Evolutionary conservation across 1,284 basidiomycete species (phyloP), one percentile per base, ranked within the genome.

Genomic region (Trametes versicolor): DNA sequence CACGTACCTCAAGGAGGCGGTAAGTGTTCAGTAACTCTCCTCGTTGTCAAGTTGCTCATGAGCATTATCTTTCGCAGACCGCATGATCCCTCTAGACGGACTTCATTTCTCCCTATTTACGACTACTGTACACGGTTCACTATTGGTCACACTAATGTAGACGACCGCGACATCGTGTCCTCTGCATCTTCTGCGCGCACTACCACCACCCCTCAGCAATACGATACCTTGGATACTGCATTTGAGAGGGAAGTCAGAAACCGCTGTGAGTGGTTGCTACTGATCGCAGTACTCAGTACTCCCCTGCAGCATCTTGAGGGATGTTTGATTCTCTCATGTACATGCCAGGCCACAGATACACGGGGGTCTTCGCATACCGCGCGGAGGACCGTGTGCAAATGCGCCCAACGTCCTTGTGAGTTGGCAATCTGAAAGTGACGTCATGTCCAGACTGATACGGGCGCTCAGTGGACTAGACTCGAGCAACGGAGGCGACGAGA

Each of bases 1-100:
- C 73, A 87, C 93, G 55, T 88, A 84, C 77, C 82, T 95, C 73
- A 93, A 93, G 84, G 86, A 90, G 58, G 77, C 85, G 67, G 92
- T 93, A 75, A 45, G 81, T 79, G 25, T 29, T 25, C 2, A 3
- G 17, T 10, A 2, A 9, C 6, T 29, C 48, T 49, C 25, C 2
- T 49, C 27, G 21, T 48, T 3, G 45, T 12, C 25, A 10, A 5
- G 21, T 25, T 25, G 45, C 48, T 49, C n/a, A 29, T 50, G 6
- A 25, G 17, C 13, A 25, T 19, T 13, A 45, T 21, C 45, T 36
- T 19, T 32, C 8, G 29, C 54, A 73, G 72, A 69, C 66, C 43
- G 70, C 70, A 70, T 73, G 66, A 71, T 64, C 60, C 55, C 25
- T 19, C 47, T 17, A 19, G 17, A 43, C 39, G 37, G 36, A 51